Evolutionary conservation across 1,284 basidiomycete species (phyloP).

Genomic region (Cryptococcus deneoformans): DNA sequence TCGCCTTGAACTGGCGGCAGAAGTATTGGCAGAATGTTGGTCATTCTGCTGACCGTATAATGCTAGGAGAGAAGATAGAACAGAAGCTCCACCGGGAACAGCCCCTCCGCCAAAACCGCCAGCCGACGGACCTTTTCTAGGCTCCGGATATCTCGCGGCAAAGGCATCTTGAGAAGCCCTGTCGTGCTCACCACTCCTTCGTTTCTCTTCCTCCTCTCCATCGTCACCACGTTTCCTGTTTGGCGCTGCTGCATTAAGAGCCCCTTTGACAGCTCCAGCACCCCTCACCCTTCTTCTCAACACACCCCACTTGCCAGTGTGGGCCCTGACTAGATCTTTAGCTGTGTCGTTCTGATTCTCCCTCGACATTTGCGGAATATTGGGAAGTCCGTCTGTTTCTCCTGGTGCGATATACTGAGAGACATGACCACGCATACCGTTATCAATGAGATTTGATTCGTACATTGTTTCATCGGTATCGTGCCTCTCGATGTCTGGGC

Average conservation of each 20-base stretch:
- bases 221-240: not conserved
- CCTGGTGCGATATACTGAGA: constrained; percentile 47
- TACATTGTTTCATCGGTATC: constrained; percentile 2
- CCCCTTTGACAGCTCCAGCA: constrained; percentile 19
- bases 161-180: constrained; percentile 26
- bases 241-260: constrained; percentile 13
- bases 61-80: constrained; percentile 41
- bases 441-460: constrained; percentile 24
- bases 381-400: constrained; percentile 52
- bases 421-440: constrained; percentile 31
- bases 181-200: constrained; percentile 26
- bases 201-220: not conserved
- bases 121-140: constrained; percentile 6
- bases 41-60: constrained; percentile 38
- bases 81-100: constrained; percentile 38
- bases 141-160: constrained; percentile 26
- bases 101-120: constrained; percentile 10
- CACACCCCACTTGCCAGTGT: constrained; percentile 10
- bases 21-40: constrained; percentile 32
- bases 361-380: constrained; percentile 23
- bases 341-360: constrained; percentile 31
- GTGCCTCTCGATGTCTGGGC: constrained; percentile 1
- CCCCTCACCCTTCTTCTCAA: constrained; percentile 41
- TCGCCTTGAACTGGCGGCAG: constrained; percentile 41
- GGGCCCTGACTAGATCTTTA: constrained; percentile 40